Evolutionary conservation across 2,329 filamentous ascomycete genomes (phyloP), one percentile per base, ranked within the genome.

Genomic region (Alternaria atra): DNA sequence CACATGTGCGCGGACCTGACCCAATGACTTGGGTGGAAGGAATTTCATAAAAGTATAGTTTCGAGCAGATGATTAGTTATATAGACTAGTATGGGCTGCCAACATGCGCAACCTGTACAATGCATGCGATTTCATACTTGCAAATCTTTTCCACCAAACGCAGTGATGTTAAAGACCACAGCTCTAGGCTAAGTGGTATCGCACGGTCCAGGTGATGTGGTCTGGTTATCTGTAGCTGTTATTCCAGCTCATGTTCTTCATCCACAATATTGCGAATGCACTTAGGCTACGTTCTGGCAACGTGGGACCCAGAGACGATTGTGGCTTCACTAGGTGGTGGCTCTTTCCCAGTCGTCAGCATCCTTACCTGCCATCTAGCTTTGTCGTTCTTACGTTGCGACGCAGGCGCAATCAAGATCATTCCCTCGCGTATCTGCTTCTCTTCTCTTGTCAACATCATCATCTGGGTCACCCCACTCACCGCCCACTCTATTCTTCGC

Each of bases 21-120:
- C 48, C 55, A 52, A 61, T 65, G 74, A 76, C 73, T 71, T 73
- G 75, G 76, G 75, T 66, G 63, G 64, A 72, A 72, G 73, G 76
- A 76, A 76, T 73, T 69, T 67, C 60, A 72, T 67, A 77, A 78
- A 77, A 76, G 75, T 73, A 75, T 60, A 70, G 64, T 74, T 74
- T 70, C 52, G 64, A 71, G 70, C 67, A 72, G 65, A 74, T 73
- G 67, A 65, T 68, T 69, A 70, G 70, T 63, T 75, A 66, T 55
- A 75, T 77, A 77, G 74, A 76, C 60, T 73, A 73, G 67, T 58
- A 61, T 66, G 68, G 60, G 65, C 68, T 60, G 58, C 58, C 61
- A 57, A 62, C 42, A 55, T 42, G 61, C 63, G 62, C 61, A 64
- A 63, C 68, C 62, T 63, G 63, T 67, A 63, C 53, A 75, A 74